These are phyloP conservation scores for Candolleomyces efflorescens DNA, from an alignment of 768 basidiomycete species.

Conservation along the genomic window DNA sequence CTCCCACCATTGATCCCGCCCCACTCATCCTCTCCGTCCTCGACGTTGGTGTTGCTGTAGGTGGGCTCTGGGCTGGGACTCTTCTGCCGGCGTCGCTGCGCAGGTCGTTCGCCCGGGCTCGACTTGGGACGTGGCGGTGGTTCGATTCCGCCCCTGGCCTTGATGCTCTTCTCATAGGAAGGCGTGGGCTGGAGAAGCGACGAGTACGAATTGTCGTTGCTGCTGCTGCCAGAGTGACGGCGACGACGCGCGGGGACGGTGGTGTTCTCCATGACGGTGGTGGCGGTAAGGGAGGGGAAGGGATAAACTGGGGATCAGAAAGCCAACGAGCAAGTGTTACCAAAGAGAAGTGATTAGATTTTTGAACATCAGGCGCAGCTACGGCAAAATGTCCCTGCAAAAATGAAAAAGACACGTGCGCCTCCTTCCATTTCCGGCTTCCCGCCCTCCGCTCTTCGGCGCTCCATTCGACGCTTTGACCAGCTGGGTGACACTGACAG, in stretches of 20 bases:
- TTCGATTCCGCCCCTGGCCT: slow-evolving; percentile 17
- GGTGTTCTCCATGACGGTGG: slow-evolving; percentile 17
- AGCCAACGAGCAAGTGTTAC: background rate
- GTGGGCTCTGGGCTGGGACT: slow-evolving; percentile 38
- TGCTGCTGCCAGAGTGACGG: slow-evolving; percentile 50
- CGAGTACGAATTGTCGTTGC: slow-evolving; percentile 10
- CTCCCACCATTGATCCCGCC: slow-evolving; percentile 10
- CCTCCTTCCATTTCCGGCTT: no score
- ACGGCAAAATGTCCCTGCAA: no score
- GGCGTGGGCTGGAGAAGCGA: slow-evolving; percentile 19
- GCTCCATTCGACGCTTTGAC: no score
- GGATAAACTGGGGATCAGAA: background rate
- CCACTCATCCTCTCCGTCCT: slow-evolving; percentile 18
- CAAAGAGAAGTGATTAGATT: no score
- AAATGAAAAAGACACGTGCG: no score
- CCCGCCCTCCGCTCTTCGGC: no score
- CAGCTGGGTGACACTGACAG: no score
- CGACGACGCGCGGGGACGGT: slow-evolving; percentile 47
- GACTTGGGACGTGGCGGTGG: slow-evolving; percentile 73
- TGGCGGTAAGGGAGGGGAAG: background rate
- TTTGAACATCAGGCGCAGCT: no score
- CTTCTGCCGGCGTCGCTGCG: slow-evolving; percentile 41
- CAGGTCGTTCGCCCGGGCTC: slow-evolving; percentile 61
- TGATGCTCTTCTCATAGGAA: background rate
- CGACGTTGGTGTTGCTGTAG: slow-evolving; percentile 20